phyloP scores from a whole-genome alignment of 1,284 basidiomycete genomes.

The Coniferiporia weirii region DNA sequence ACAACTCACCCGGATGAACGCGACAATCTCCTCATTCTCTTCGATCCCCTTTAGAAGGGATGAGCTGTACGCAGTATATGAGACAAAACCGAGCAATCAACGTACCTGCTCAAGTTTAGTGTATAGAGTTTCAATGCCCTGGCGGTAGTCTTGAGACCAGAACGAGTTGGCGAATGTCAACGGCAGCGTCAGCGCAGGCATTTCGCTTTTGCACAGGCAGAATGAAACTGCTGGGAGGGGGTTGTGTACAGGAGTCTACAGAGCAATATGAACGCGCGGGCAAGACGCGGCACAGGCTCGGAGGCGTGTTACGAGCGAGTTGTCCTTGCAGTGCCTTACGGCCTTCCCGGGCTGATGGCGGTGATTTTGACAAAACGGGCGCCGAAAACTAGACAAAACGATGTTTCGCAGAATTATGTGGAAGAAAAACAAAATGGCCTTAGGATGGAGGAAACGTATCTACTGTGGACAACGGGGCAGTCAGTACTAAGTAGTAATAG shows the following conservation, averaged over 20 bases:
- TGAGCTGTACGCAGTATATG: constrained; percentile 11
- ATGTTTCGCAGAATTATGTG: no score
- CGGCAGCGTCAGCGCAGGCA: constrained; percentile 84
- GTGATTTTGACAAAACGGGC: not conserved
- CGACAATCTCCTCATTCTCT: constrained; percentile 78
- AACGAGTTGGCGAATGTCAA: constrained; percentile 85
- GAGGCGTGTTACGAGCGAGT: not conserved
- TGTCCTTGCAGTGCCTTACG: not conserved
- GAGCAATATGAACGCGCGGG: not conserved
- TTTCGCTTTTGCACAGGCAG: constrained; percentile 26
- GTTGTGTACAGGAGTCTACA: not conserved
- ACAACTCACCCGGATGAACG: constrained; percentile 69
- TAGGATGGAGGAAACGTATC: no score
- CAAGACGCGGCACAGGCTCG: not conserved
- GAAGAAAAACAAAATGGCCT: no score
- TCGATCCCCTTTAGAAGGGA: constrained; percentile 49
- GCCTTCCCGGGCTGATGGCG: not conserved
- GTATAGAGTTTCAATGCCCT: constrained; percentile 74
- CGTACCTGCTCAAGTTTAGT: constrained; percentile 73
- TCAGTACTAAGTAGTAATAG: no score
- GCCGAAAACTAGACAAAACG: not conserved
- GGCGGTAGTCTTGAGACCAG: constrained; percentile 86
- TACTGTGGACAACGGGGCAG: no score
- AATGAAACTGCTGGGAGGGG: not conserved
- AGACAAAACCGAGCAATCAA: constrained; percentile 9